Percentiles rank a stretch among this genome's conserved stretches.
Conservation (phyloP, 2,329 filamentous ascomycete genomes). For the Mycosphaerella arachidis region DNA sequence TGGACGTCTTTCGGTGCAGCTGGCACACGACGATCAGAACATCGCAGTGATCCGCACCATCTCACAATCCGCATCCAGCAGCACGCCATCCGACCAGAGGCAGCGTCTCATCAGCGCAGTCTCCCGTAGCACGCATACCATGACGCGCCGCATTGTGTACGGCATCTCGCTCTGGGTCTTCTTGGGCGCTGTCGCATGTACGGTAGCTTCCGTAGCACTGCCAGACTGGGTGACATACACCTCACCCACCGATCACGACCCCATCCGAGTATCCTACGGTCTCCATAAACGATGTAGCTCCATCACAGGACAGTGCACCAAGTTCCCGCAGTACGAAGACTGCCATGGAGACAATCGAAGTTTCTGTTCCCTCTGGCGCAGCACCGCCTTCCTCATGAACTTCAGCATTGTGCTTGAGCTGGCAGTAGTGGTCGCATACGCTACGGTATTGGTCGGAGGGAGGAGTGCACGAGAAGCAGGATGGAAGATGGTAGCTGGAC, state of each 20-base stretch:
- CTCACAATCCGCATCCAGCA: background rate
- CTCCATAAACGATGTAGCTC: conserved; percentile 78
- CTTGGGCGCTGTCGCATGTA: conserved; percentile 61
- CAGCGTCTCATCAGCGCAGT: background rate
- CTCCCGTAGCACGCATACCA: too few relatives aligned
- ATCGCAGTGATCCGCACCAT: background rate
- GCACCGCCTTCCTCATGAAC: conserved; percentile 79
- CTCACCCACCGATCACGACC: conserved; percentile 34
- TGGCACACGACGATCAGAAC: background rate
- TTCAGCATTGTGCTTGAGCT: conserved; percentile 79
- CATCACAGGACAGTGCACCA: conserved; percentile 57
- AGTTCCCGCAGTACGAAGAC: conserved; percentile 64
- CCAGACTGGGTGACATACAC: conserved; percentile 65
- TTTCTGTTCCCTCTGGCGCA: conserved; percentile 92
- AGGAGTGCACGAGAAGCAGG: conserved; percentile 74
- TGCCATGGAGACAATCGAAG: conserved; percentile 63
- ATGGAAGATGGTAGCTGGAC: conserved; percentile 68
- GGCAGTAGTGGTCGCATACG: conserved; percentile 72
- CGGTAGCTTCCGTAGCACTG: conserved; percentile 62
- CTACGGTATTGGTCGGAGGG: conserved; percentile 72
- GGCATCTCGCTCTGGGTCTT: conserved; percentile 46
- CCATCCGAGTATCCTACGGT: conserved; percentile 65
- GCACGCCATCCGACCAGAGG: background rate
- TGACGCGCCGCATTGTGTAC: conserved; percentile 48
- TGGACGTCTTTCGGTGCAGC: too few relatives aligned